Percentiles rank a stretch among this genome's conserved stretches.
These are phyloP conservation scores for Glomus cerebriforme DNA, from an alignment of 192 early-diverging fungal genomes.

Conservation along the genomic window DNA sequence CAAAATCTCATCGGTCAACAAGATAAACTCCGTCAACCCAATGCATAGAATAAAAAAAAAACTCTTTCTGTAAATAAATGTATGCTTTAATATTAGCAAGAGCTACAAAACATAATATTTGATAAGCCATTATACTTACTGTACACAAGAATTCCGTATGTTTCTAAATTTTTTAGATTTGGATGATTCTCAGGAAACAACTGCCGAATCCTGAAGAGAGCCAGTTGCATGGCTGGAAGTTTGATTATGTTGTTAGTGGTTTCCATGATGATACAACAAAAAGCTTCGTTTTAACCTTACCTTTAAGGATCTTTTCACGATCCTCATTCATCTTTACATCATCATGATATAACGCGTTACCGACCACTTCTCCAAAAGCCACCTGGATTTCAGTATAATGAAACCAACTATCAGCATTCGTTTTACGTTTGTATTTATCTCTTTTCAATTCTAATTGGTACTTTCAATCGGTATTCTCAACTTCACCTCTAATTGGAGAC, in stretches of 20 bases:
- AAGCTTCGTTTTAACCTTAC: neutral
- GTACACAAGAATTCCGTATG: constrained; percentile 3
- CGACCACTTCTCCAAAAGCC: neutral
- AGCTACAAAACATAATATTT: neutral
- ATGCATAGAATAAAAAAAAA: constrained; percentile 3
- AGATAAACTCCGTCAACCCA: neutral
- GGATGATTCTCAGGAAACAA: neutral
- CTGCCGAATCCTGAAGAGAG: neutral
- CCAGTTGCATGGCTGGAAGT: neutral
- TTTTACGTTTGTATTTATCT: constrained; percentile 10
- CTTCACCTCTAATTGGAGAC: constrained; percentile 22
- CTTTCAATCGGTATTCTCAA: constrained; percentile 24
- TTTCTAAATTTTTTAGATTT: neutral
- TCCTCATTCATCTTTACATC: neutral
- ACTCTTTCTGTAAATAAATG: neutral
- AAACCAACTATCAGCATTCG: too few species aligned
- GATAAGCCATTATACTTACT: neutral
- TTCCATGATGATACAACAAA: neutral
- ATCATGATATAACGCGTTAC: neutral
- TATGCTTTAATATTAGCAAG: neutral
- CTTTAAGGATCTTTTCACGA: constrained; percentile 11
- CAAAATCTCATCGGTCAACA: neutral
- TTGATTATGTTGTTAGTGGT: neutral
- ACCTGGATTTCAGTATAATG: neutral
- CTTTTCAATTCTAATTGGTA: constrained; percentile 20